Base-by-base conservation (phyloP, 768 basidiomycete species). In the Suillus ampliporus region DNA sequence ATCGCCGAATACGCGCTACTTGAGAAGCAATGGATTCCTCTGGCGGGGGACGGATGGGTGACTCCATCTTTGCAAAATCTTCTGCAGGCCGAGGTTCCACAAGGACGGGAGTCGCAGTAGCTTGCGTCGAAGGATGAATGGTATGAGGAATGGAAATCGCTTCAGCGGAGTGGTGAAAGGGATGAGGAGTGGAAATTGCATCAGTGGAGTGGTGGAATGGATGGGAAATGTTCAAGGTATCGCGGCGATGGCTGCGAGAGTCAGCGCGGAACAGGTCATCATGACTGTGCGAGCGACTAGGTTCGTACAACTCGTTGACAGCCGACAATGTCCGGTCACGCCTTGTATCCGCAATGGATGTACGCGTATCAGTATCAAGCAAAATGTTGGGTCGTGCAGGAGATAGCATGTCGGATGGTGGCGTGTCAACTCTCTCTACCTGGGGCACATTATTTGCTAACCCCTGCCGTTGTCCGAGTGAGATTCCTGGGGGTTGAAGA, bases 31-130 rank as follows among this genome's bases (percentile, higher is more conserved):
- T 65, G 14, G 75, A 76, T 48, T 76, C 73, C 9, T 74, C 72
- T 0, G 81, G 77, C 0, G 71, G 74, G 5, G 78, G 76, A 8
- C 79, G 79, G n/a, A 80, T 72, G 2, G 77, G 77, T 2, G 79
- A 74, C 7, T 78, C 75, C 82, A 85, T 83, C 64, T 82, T 83
- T 31, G 77, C 81, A 65, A 84, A 84, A 63, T 84, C 82, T 0
- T 82, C 72, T 4, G 77, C 80, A 14, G 74, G 80, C 19, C 73
- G 75, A 5, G 80, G 82, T 44, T 82, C 77, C 6, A 78, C 77
- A 43, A 78, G 72, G 35, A 80, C 64, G 0, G 81, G 82, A n/a
- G 76, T 79, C 11, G 67, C 67, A 28, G 74, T 69, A 41, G 67
- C 69, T 28, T 69, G 40, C n/a, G 53, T 34, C 38, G 44, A 64